Percentiles rank a stretch among this genome's conserved stretches.
phyloP scores from a whole-genome alignment of 2,329 filamentous ascomycete genomes.

The Aureobasidium sp. region DNA sequence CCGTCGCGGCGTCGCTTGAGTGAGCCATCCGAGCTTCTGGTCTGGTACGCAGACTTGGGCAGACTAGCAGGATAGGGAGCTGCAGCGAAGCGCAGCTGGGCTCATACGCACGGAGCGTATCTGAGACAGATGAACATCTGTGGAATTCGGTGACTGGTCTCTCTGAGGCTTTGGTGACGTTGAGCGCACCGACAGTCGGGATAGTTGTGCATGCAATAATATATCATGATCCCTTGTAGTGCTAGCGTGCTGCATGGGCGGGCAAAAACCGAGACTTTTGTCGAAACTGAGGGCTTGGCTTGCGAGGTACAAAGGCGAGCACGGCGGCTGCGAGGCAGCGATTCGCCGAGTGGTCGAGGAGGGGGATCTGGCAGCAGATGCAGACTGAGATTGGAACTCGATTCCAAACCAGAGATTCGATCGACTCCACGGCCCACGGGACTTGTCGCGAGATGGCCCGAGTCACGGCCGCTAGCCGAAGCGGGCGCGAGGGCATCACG shows the following conservation, averaged over 20 bases:
- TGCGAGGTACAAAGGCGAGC: background rate
- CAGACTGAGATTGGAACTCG: slow-evolving; percentile 9
- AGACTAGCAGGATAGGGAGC: slow-evolving; percentile 1
- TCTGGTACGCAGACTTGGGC: background rate
- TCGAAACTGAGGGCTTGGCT: background rate
- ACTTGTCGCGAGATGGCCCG: background rate
- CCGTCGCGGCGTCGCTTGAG: background rate
- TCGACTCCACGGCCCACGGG: slow-evolving; percentile 7
- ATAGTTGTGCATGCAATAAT: slow-evolving; percentile 8
- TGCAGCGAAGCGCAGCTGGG: slow-evolving; percentile 2
- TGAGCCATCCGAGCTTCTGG: background rate
- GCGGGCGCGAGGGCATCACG: background rate
- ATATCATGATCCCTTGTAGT: slow-evolving; percentile 3
- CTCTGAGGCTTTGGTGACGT: slow-evolving; percentile 5
- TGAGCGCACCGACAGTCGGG: background rate
- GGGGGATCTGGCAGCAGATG: slow-evolving; percentile 8
- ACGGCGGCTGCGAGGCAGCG: background rate
- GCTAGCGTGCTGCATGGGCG: slow-evolving; percentile 4
- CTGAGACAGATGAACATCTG: slow-evolving; percentile 1
- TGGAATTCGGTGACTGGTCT: background rate
- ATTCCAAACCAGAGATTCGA: slow-evolving; percentile 6
- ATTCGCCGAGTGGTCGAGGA: background rate
- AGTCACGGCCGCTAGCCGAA: background rate
- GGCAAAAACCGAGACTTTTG: slow-evolving; percentile 6
- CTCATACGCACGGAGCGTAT: background rate